Percentiles rank a stretch among this genome's conserved stretches.
Conservation (phyloP, 2,329 filamentous ascomycete species). For the Cordyceps fumosorosea region DNA sequence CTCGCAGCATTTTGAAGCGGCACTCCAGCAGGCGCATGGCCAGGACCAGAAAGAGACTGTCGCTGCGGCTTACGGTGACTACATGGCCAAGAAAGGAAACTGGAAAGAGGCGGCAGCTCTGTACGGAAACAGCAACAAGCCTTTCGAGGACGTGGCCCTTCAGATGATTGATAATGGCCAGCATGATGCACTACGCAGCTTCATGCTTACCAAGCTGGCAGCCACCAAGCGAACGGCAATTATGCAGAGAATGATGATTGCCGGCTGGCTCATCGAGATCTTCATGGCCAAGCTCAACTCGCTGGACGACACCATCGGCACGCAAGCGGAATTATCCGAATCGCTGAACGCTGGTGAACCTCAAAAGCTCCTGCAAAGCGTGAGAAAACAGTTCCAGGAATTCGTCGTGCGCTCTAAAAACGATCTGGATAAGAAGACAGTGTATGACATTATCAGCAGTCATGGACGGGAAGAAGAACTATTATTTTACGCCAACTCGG, state of each 20-base stretch:
- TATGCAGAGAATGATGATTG: constrained; percentile 95
- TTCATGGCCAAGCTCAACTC: constrained; percentile 97
- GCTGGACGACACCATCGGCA: constrained; percentile 88
- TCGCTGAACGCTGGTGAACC: constrained; percentile 64
- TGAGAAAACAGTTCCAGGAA: constrained; percentile 76
- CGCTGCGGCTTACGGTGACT: constrained; percentile 85
- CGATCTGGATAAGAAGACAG: constrained; percentile 84
- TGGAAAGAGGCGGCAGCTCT: constrained; percentile 82
- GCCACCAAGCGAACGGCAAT: constrained; percentile 73
- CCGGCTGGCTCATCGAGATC: constrained; percentile 89
- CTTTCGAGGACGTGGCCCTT: constrained; percentile 92
- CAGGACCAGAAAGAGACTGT: constrained; percentile 81
- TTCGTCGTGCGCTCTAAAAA: constrained; percentile 80
- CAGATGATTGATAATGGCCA: constrained; percentile 85
- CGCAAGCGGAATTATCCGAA: constrained; percentile 74
- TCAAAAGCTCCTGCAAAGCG: constrained; percentile 60
- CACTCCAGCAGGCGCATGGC: constrained; percentile 77
- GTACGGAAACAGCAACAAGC: constrained; percentile 92
- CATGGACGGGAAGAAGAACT: constrained; percentile 92
- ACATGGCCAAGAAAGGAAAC: constrained; percentile 72
- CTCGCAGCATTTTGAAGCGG: constrained; percentile 80
- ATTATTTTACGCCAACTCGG: constrained; percentile 79
- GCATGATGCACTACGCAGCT: constrained; percentile 84
- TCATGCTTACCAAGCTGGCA: constrained; percentile 76
- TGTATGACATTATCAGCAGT: constrained; percentile 92